Evolutionary conservation across 257 asterid genomes (phyloP).

Genomic region (Fraxinus excelsior): DNA sequence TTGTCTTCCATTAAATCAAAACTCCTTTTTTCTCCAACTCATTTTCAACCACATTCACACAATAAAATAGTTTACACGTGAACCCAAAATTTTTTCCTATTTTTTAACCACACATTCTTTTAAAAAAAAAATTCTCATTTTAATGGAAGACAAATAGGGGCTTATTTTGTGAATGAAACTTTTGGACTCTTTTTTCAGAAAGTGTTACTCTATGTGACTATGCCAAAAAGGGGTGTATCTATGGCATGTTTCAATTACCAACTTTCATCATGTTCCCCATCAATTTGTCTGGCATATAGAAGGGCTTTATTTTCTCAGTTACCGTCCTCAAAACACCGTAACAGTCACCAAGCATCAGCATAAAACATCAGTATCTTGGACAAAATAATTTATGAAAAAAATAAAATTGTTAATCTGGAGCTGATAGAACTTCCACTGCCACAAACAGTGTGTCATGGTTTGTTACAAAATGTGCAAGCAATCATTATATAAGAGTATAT

Average conservation of each 20-base stretch:
- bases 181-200: not conserved
- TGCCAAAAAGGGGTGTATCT: not conserved
- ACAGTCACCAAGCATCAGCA: not conserved
- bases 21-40: too few species aligned
- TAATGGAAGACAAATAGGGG: too few species aligned
- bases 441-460: not conserved
- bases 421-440: not conserved
- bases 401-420: not conserved
- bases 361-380: not conserved
- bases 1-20: too few species aligned
- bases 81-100: too few species aligned
- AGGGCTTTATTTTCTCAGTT: not conserved
- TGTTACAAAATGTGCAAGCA: not conserved
- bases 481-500: constrained; percentile 5
- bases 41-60: too few species aligned
- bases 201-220: not conserved
- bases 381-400: not conserved
- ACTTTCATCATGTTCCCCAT: not conserved
- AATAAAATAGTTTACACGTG: too few species aligned
- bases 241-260: not conserved
- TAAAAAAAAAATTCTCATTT: too few species aligned
- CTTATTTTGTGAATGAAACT: too few species aligned
- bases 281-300: not conserved
- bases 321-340: not conserved
- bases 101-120: too few species aligned